phyloP scores from a whole-genome alignment of 192 early-diverging fungal species.

The Dispira simplex region DNA sequence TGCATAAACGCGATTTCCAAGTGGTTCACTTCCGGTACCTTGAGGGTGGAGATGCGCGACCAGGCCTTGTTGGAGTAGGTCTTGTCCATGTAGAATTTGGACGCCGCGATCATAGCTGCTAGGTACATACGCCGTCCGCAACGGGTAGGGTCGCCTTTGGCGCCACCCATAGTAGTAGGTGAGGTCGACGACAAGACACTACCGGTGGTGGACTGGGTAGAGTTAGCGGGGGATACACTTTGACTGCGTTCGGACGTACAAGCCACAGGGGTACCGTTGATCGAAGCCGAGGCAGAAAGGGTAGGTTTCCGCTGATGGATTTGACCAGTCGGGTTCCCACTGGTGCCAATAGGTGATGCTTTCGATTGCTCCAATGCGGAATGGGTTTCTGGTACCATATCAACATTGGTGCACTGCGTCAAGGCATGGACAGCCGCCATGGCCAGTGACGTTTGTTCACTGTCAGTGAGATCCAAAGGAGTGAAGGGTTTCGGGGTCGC shows the following conservation, averaged over 20 bases:
- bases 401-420: neutral
- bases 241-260: no score
- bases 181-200: constrained; percentile 14
- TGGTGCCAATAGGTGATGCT: no score
- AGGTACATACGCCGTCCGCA: constrained; percentile 74
- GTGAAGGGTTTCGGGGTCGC: neutral
- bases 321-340: no score
- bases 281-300: constrained; percentile 15
- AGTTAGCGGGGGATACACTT: no score
- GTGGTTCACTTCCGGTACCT: constrained; percentile 57
- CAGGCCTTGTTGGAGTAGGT: constrained; percentile 73
- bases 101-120: constrained; percentile 65
- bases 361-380: no score
- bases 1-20: constrained; percentile 65
- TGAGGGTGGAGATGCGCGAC: constrained; percentile 69
- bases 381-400: neutral
- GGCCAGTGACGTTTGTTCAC: neutral
- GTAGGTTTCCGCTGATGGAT: neutral
- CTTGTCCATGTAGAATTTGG: constrained; percentile 74
- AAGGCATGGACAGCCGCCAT: constrained; percentile 5
- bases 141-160: constrained; percentile 18
- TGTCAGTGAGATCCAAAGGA: neutral
- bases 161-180: constrained; percentile 10
- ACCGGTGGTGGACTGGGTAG: no score
- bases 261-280: constrained; percentile 15